Conservation (phyloP, 768 basidiomycete species). For the Trametes coccinea region DNA sequence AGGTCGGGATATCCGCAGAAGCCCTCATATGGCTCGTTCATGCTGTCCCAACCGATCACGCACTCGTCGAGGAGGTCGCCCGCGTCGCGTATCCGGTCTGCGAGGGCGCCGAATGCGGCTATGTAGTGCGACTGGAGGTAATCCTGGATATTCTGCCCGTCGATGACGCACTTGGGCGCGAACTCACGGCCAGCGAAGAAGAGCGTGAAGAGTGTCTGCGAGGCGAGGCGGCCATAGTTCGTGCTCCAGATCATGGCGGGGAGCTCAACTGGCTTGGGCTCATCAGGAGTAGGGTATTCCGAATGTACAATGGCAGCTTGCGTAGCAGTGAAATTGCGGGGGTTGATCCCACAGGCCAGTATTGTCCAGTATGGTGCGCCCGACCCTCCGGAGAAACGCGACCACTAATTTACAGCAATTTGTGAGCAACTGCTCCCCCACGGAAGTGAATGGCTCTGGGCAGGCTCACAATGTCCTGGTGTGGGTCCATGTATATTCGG, state of each 20-base stretch:
- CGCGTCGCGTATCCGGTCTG: conserved; percentile 72
- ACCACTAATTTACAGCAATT: conserved; percentile 64
- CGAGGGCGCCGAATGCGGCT: conserved; percentile 71
- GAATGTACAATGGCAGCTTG: conserved; percentile 84
- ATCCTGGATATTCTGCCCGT: conserved; percentile 90
- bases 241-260: conserved; percentile 98
- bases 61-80: conserved; percentile 81
- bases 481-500: conserved; percentile 90
- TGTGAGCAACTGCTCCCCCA: too few relatives aligned
- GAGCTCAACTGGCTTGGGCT: conserved; percentile 67
- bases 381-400: conserved; percentile 91
- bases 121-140: conserved; percentile 80
- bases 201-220: conserved; percentile 89
- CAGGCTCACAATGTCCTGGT: conserved; percentile 79
- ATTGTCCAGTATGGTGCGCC: conserved; percentile 96
- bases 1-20: conserved; percentile 73
- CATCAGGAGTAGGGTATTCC: conserved; percentile 72
- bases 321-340: conserved; percentile 80
- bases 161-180: conserved; percentile 88
- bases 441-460: too few relatives aligned
- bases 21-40: conserved; percentile 95
- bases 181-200: conserved; percentile 91
- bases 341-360: conserved; percentile 86
- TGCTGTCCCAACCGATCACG: conserved; percentile 93
- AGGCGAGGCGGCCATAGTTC: conserved; percentile 87